phyloP scores from a whole-genome alignment of 345 rosid genomes.

The Corymbia maculata region DNA sequence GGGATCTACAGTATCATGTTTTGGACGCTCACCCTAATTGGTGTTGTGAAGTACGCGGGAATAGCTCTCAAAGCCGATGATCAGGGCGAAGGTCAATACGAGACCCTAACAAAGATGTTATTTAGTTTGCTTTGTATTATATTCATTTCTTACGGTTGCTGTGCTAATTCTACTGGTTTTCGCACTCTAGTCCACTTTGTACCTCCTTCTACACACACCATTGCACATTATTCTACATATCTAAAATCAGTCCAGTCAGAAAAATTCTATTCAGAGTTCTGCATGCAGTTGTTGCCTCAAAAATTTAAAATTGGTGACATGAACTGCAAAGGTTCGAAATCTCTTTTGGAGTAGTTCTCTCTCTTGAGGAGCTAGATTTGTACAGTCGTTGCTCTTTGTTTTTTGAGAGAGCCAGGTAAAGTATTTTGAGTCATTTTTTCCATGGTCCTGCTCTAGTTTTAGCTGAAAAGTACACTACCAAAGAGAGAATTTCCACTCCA shows the following conservation, averaged over 20 bases:
- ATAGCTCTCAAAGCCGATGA: slow-evolving; percentile 61
- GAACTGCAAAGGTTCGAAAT: not conserved
- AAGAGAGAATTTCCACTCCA: not conserved
- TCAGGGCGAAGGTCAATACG: slow-evolving; percentile 52
- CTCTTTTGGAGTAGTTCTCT: not conserved
- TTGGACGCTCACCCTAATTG: slow-evolving; percentile 62
- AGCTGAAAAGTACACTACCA: not conserved
- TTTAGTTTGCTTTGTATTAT: not conserved
- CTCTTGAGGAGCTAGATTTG: not conserved
- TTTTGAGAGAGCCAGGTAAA: not conserved
- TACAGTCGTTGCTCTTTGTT: not conserved
- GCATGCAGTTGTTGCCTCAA: not conserved
- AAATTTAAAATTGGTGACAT: not conserved
- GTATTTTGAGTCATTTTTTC: not conserved
- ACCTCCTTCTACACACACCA: not conserved
- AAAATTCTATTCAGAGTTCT: not conserved
- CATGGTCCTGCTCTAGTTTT: not conserved
- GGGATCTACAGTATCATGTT: slow-evolving; percentile 64
- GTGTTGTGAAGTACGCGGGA: slow-evolving; percentile 37
- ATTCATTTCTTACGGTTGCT: not conserved
- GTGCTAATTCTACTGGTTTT: not conserved
- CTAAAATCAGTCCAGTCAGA: not conserved
- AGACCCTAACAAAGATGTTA: not conserved
- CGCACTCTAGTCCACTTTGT: not conserved
- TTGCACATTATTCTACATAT: not conserved